Base-by-base conservation (phyloP, 78 protist species). In the Bodo saltans region DNA sequence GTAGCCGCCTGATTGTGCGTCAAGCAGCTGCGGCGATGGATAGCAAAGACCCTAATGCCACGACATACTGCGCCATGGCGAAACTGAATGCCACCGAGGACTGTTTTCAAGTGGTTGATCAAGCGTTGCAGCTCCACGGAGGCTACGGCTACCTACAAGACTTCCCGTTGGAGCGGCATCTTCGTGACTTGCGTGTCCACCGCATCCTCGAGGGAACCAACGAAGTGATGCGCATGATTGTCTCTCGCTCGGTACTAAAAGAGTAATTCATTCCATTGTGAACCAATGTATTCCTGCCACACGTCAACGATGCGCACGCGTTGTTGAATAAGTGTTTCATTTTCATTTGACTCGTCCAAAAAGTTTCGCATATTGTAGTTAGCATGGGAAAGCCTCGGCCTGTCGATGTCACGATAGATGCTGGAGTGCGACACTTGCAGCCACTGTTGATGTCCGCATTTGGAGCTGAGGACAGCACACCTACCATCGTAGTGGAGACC, bases 131-230 rank as follows among this genome's bases (percentile, higher is more conserved):
- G 85, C 23, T 94, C 11, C 89, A 85, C 38, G 98, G 98, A 32
- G 98, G 98, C 37, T 93, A 93, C 85, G 98, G 98, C 21, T 95
- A 95, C 84, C 87, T 94, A 28, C 87, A 90, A 71, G 97, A 94
- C 74, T 95, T 92, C 80, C 89, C 76, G 35, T 4, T 91, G 37
- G 94, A 96, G 73, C 84, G 94, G 74, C 92, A 40, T 72, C 88
- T 96, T 34, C 91, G 98, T 53, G 98, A 96, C 79, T 27, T 80
- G 30, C 90, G 98, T 28, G 98, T 96, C n/a, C 96, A 96, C 79
- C 88, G 92, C 74, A 96, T 96, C 69, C 79, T 96, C 30, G 98
- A 96, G 78, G 98, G 94, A 41, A 88, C 95, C 67, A 90, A 88
- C 78, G 93, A 92, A 83, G 82, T 92, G n/a, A 92, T 92, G 95